Percentiles rank a stretch among this genome's conserved stretches.
phyloP scores from a whole-genome alignment of 148 eudicot species.

The Vaccinium myrtillus region DNA sequence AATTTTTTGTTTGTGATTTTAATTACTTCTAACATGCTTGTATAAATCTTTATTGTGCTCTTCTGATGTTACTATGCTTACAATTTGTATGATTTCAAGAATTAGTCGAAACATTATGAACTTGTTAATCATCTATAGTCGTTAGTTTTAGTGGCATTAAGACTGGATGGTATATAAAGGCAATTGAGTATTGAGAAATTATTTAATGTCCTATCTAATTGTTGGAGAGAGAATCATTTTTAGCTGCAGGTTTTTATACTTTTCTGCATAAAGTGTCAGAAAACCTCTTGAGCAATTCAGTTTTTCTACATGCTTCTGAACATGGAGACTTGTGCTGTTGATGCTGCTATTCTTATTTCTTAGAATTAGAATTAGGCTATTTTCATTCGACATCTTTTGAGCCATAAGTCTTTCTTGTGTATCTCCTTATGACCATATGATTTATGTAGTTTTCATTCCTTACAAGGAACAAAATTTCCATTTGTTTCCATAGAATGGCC shows the following conservation, averaged over 20 bases:
- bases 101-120: neutral
- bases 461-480: neutral
- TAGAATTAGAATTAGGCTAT: neutral
- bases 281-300: neutral
- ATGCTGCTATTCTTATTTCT: neutral
- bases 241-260: neutral
- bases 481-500: neutral
- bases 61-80: neutral
- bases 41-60: neutral
- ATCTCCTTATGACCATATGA: neutral
- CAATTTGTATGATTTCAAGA: neutral
- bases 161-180: neutral
- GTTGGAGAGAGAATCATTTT: neutral
- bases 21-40: neutral
- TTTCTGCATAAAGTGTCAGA: neutral
- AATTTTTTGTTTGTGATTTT: neutral
- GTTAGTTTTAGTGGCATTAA: neutral
- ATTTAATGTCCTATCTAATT: neutral
- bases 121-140: neutral
- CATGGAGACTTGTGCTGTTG: neutral
- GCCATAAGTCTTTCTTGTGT: neutral
- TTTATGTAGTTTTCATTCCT: neutral
- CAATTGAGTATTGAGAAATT: neutral
- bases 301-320: neutral
- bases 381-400: neutral